Base-by-base conservation (phyloP, 2,329 filamentous ascomycete species). In the Epichloe gansuensis region DNA sequence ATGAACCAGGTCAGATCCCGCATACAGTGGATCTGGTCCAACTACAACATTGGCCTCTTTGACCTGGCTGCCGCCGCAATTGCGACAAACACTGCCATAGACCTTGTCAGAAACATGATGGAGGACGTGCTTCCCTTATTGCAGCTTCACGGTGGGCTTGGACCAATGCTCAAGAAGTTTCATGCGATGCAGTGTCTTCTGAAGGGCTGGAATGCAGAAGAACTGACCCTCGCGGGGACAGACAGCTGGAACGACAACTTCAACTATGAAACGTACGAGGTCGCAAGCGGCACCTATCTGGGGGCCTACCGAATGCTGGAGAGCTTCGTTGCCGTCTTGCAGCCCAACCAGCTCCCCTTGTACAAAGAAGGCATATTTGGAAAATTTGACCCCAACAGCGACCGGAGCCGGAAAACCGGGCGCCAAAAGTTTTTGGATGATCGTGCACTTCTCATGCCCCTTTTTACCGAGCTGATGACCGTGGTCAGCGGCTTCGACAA, bases 81-180 rank as follows among this genome's bases (percentile, higher is more conserved):
- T 21, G 61, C 66, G 0, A 68, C 68, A 11, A 66, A 71, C 41
- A 68, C 67, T 2, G 67, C 64, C 12, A 59, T 68, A 13, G 59
- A 62, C 6, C 58, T 72, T 2, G 66, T 63, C 2, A 59, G 62
- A 2, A 56, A 59, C 31, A 53, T 69, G 49, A 66, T 64, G 36
- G 60, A 66, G 0, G 62, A 66, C 1, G 58, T 66, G 1, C 7
- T 49, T 0, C 62, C 63, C 1, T 27, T 63, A 13, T 51, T 68
- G 5, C 45, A 61, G 0, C 51, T 61, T 6, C 58, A 61, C 0
- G 64, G 62, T 0, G 63, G 61, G 11, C 27, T 59, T 34, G 45
- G 43, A 25, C 23, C n/a, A 2, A 54, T 66, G 45, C 50, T 63
- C 1, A 23, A 55, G 1, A 46, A 49, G 8, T 35, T 59, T 61